Percentiles rank a stretch among this genome's conserved stretches.
phyloP scores from a whole-genome alignment of 331 rosid species.

The Malus hybrid region DNA sequence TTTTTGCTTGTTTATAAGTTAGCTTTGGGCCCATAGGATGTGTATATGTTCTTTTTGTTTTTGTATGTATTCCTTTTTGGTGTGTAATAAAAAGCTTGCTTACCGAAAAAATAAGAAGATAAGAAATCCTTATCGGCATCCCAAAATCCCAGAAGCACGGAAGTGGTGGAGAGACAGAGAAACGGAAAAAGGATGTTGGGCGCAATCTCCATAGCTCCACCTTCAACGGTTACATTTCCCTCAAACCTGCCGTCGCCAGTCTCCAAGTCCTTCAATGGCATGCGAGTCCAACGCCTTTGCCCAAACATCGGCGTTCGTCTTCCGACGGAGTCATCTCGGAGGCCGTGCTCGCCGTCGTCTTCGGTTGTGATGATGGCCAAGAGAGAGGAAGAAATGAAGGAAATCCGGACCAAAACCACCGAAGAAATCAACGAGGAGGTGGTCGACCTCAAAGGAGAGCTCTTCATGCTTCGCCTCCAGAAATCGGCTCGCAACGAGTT shows the following conservation, averaged over 20 bases:
- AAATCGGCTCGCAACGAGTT: slow-evolving; percentile 76
- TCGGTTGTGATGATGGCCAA: slow-evolving; percentile 79
- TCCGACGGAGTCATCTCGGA: slow-evolving; percentile 7
- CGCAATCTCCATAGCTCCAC: slow-evolving; percentile 31
- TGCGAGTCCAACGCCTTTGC: slow-evolving; percentile 25
- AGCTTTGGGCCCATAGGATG: too few species aligned
- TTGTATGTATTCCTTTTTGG: too few species aligned
- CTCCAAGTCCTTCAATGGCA: slow-evolving; percentile 40
- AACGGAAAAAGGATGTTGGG: slow-evolving; percentile 32
- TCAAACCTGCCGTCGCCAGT: slow-evolving; percentile 19
- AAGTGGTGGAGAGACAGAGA: background rate
- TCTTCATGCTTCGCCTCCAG: slow-evolving; percentile 81
- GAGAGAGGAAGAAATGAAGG: slow-evolving; percentile 68
- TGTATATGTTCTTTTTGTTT: too few species aligned
- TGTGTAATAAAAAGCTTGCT: too few species aligned
- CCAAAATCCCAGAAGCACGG: background rate
- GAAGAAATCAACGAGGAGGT: slow-evolving; percentile 84
- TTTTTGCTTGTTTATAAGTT: too few species aligned
- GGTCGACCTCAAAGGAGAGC: slow-evolving; percentile 81
- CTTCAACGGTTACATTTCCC: slow-evolving; percentile 27
- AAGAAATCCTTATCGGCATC: background rate
- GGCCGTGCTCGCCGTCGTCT: slow-evolving; percentile 10
- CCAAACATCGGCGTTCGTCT: slow-evolving; percentile 25
- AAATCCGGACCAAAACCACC: slow-evolving; percentile 49
- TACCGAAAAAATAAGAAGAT: too few species aligned